These are phyloP conservation scores for Boletus sp. DNA, from an alignment of 1,284 basidiomycete genomes.

Conservation along the genomic window DNA sequence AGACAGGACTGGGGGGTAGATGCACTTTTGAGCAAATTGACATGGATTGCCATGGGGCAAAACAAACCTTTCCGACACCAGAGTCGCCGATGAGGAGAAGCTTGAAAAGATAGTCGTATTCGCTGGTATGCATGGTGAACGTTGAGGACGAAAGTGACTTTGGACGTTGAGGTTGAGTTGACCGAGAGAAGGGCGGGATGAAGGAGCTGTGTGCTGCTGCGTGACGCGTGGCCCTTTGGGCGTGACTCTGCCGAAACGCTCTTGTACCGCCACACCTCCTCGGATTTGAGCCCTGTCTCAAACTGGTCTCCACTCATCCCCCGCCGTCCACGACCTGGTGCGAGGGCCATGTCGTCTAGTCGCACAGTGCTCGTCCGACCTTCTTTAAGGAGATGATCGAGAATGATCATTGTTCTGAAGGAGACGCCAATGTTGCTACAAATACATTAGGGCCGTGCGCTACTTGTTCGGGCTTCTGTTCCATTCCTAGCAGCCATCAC, in stretches of 20 bases:
- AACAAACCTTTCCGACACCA: slow-evolving; percentile 89
- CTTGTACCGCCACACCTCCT: slow-evolving; percentile 24
- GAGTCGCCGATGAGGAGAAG: slow-evolving; percentile 91
- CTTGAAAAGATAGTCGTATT: slow-evolving; percentile 98
- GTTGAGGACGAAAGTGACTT: slow-evolving; percentile 22
- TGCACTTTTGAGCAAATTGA: slow-evolving; percentile 15
- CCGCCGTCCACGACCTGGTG: background rate
- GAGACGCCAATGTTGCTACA: background rate
- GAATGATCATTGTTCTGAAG: no score
- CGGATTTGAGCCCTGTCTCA: background rate
- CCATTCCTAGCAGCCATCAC: background rate
- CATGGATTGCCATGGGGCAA: slow-evolving; percentile 10
- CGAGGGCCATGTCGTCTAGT: background rate
- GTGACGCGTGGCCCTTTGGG: slow-evolving; percentile 35
- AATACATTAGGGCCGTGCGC: background rate
- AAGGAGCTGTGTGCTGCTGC: slow-evolving; percentile 37
- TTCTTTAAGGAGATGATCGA: background rate
- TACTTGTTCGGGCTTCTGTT: background rate
- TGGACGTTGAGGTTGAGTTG: slow-evolving; percentile 18
- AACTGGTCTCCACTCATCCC: slow-evolving; percentile 2
- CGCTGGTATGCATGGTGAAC: slow-evolving; percentile 76
- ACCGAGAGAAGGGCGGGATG: slow-evolving; percentile 28
- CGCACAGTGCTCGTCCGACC: background rate
- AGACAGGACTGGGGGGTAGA: slow-evolving; percentile 78
- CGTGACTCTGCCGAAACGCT: slow-evolving; percentile 28